A percentile compares a stretch with the other conserved stretches of the same genome.
Evolutionary conservation across 805 yeast genomes (phyloP).

Genomic region (Candida sithepensis): DNA sequence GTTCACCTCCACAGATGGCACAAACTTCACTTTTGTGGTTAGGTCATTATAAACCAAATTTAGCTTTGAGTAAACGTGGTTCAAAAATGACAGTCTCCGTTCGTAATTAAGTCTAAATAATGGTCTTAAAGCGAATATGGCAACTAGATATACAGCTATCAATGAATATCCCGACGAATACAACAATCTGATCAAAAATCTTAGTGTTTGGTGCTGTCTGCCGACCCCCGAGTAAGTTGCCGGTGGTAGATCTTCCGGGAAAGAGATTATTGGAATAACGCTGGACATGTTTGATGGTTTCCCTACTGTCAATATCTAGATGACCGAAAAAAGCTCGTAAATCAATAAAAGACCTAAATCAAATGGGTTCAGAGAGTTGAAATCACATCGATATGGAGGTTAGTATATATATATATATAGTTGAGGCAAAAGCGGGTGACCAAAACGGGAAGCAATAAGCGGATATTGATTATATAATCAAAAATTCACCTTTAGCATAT

Average conservation of each 20-base stretch:
- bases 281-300: conserved; percentile 2
- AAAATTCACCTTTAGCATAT: no score
- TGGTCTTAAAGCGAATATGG: conserved; percentile 38
- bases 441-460: conserved; percentile 1
- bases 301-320: no score
- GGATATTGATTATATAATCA: background rate
- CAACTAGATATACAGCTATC: conserved; percentile 28
- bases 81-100: conserved; percentile 35
- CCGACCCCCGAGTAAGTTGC: conserved; percentile 1
- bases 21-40: conserved; percentile 25
- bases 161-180: conserved; percentile 35
- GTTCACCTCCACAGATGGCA: conserved; percentile 41
- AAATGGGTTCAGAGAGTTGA: no score
- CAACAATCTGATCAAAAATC: conserved; percentile 28
- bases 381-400: no score
- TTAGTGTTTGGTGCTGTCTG: conserved; percentile 26
- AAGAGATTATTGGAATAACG: conserved; percentile 26
- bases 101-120: conserved; percentile 34
- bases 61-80: conserved; percentile 26
- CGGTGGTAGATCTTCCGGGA: conserved; percentile 30
- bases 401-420: no score
- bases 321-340: no score
- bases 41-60: conserved; percentile 27
- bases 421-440: no score
- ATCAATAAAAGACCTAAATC: no score